Base-by-base conservation (phyloP, 768 basidiomycete genomes). In the Boletus subcaerulescens region DNA sequence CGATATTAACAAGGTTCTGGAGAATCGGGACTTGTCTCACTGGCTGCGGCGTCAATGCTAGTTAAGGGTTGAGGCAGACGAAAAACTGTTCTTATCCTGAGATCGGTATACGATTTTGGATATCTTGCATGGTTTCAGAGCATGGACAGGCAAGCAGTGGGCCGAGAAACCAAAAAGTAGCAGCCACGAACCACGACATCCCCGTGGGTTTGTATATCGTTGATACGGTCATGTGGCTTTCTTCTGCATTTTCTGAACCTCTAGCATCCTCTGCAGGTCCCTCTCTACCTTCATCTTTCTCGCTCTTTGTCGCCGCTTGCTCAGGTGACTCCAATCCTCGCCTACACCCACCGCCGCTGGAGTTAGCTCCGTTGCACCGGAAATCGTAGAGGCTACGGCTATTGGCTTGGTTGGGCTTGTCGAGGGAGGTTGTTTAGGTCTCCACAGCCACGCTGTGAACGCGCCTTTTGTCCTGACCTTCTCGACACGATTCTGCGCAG, bases 281-380 rank as follows among this genome's bases (percentile, higher is more conserved):
- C 67, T 67, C 53, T 67, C 62, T 4, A 86, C 74, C 64, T 80
- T 81, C 51, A 57, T 70, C 45, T 69, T 65, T 53, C 86, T 67
- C 22, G 78, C 75, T 15, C 75, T 68, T 55, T 75, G 77, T 58
- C 85, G 70, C 52, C 83, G 73, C 60, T 72, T 79, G 67, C 77
- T 88, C 53, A 87, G 67, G 65, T 87, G 84, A 8, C 76, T 72
- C 65, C 75, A 76, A 59, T 87, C 84, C 48, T 67, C 71, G 29
- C 71, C 69, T 3, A 69, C 69, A 2, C 71, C 69, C 10, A 70
- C 66, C 12, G 69, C 69, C 15, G 61, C 64, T 4, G 69, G 60
- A 0, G 68, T 54, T n/a, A 65, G 38, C 33, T 42, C 58, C 39
- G 50, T 46, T 31, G 48, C 18, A 15, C 33, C 49, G 4, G 48